Conservation (phyloP, 208 protist genomes). For the Crithidia bombi region DNA sequence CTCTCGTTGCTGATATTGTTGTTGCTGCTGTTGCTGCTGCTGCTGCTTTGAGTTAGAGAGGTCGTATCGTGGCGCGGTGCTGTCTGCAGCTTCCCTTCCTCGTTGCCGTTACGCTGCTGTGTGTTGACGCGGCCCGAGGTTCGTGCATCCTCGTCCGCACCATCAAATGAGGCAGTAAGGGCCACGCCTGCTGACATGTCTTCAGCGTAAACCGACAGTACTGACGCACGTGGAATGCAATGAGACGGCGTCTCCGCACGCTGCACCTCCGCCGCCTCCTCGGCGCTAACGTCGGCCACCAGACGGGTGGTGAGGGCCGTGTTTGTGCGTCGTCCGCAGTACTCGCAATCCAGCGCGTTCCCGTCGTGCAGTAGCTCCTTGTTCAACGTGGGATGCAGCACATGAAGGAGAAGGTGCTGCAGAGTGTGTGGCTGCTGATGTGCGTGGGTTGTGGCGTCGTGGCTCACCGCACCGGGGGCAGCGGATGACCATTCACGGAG, state of each 20-base stretch:
- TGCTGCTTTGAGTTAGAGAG: neutral
- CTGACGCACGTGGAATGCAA: no score
- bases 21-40: neutral
- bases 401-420: slow-evolving; percentile 52
- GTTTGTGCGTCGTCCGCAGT: slow-evolving; percentile 43
- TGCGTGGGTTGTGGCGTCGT: neutral
- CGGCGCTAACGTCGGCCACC: slow-evolving; percentile 19
- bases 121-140: no score
- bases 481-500: no score
- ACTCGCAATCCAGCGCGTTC: slow-evolving; percentile 55
- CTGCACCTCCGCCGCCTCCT: neutral
- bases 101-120: no score
- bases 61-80: no score
- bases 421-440: slow-evolving; percentile 11
- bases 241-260: no score
- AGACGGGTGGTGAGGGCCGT: slow-evolving; percentile 46
- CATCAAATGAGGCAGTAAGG: no score
- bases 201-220: no score
- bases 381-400: slow-evolving; percentile 42
- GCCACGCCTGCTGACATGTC: no score
- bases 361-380: slow-evolving; percentile 59
- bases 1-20: neutral
- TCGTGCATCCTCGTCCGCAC: no score
- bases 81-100: no score
- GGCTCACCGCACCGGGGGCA: neutral